Evolutionary conservation across 1,139 yeast species (phyloP), one percentile per base, ranked within the genome.

Genomic region (Pichia sp.): DNA sequence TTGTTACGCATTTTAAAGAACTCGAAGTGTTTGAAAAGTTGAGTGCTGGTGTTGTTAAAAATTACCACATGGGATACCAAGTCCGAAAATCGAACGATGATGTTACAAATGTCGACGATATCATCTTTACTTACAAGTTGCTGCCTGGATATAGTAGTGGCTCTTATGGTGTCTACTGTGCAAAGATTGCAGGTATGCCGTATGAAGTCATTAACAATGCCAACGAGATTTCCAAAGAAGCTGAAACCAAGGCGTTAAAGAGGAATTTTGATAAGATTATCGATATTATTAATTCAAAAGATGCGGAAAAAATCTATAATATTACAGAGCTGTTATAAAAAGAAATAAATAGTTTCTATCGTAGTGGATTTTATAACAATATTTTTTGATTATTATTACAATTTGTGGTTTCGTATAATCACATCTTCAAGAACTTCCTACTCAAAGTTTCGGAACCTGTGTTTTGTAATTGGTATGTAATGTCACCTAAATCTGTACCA

Each of bases 1-100:
- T 90, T 65, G 88, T 91, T 24, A 91, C 98, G 0, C 97, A 91
- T 66, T 91, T 83, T 63, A 93, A 94, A n/a, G 76, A 81, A 18
- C 69, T 90, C 28, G 78, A 82, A 48, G 68, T 71, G 6, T 70
- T 87, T 42, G 81, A 76, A 38, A 54, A 67, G 33, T 61, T 65
- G 40, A 73, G 68, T 53, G 67, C 70, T 2, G 61, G 61, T 0
- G 56, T 65, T 4, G 79, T 85, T 8, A 69, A 71, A 15, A 85
- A 83, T 59, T 83, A 72, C 61, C 94, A 87, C 61, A 85, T 90
- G 94, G 90, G 87, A 14, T 88, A 76, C 58, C 81, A 65, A 1
- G 71, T 71, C 27, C 60, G 62, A 21, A 65, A 72, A 67, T 65
- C 38, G 11, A 55, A 46, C 19, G 52, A 46, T 20, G 18, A 19